Evolutionary conservation across 768 basidiomycete species (phyloP).

Genomic region (Hericium rajendrae): DNA sequence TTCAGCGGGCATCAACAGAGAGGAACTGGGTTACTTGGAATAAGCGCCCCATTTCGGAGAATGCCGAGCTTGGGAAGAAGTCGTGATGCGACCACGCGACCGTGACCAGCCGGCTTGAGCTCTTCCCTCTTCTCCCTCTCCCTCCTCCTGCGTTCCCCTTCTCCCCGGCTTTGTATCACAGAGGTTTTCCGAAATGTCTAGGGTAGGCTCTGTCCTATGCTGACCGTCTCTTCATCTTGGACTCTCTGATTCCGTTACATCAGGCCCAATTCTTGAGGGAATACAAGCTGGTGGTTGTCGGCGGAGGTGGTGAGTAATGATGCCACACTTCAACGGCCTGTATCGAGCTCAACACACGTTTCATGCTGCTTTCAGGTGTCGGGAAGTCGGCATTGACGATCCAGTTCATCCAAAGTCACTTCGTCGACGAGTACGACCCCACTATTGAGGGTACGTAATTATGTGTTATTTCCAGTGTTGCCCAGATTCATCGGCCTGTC

Average conservation of each 20-base stretch:
- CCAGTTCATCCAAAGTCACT: constrained; percentile 95
- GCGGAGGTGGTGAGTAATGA: constrained; percentile 73
- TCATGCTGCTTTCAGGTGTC: constrained; percentile 33
- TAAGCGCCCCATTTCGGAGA: background rate
- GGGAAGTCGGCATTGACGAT: constrained; percentile 93
- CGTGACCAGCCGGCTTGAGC: background rate
- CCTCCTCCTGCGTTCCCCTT: background rate
- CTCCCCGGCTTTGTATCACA: background rate
- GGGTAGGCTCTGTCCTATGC: background rate
- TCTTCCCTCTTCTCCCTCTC: background rate
- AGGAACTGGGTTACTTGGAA: too few species aligned
- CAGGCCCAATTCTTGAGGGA: constrained; percentile 89
- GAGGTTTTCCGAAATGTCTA: background rate
- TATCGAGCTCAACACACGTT: background rate
- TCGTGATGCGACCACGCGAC: too few species aligned
- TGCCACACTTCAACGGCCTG: background rate
- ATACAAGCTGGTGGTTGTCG: constrained; percentile 98
- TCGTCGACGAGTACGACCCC: constrained; percentile 90
- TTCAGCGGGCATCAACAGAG: too few species aligned
- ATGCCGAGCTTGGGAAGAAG: background rate
- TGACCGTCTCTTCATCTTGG: background rate
- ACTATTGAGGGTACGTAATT: constrained; percentile 74
- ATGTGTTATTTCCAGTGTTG: background rate
- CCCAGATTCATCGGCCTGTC: background rate
- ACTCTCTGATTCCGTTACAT: background rate